Evolutionary conservation across 495 filamentous ascomycete species (phyloP).

Genomic region (Podospora didyma): DNA sequence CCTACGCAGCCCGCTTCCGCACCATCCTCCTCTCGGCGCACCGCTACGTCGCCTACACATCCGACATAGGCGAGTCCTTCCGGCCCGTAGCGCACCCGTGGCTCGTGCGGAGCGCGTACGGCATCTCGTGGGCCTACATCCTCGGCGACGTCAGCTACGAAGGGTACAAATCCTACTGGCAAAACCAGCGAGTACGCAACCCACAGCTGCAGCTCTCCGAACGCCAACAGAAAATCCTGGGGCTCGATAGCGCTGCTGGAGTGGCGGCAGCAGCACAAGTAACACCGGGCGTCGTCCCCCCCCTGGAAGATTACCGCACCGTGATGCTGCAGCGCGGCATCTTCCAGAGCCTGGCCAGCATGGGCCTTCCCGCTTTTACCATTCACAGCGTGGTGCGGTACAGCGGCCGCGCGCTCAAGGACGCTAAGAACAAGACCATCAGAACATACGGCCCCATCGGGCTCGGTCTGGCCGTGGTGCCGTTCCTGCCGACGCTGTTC

Average conservation of each 20-base stretch:
- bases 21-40: constrained; percentile 89
- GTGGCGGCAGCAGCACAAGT: constrained; percentile 2
- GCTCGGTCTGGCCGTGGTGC: constrained; percentile 82
- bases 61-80: constrained; percentile 95
- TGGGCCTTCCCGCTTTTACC: constrained; percentile 93
- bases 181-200: constrained; percentile 62
- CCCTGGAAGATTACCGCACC: constrained; percentile 83
- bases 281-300: constrained; percentile 49
- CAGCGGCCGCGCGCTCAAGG: constrained; percentile 74
- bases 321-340: constrained; percentile 87
- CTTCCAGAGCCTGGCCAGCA: constrained; percentile 86
- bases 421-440: constrained; percentile 66
- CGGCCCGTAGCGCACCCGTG: constrained; percentile 85
- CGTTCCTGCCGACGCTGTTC: constrained; percentile 83
- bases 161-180: constrained; percentile 89
- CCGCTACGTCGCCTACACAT: constrained; percentile 96
- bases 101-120: constrained; percentile 80
- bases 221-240: constrained; percentile 34
- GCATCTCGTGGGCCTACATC: constrained; percentile 87
- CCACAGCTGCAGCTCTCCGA: constrained; percentile 42
- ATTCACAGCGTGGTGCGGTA: constrained; percentile 91
- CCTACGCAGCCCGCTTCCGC: constrained; percentile 79
- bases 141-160: constrained; percentile 88
- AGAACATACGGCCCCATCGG: constrained; percentile 89
- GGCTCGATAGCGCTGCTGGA: constrained; percentile 17